Base-by-base conservation (phyloP, 192 early-diverging fungal species). In the Kappamyces sp. region DNA sequence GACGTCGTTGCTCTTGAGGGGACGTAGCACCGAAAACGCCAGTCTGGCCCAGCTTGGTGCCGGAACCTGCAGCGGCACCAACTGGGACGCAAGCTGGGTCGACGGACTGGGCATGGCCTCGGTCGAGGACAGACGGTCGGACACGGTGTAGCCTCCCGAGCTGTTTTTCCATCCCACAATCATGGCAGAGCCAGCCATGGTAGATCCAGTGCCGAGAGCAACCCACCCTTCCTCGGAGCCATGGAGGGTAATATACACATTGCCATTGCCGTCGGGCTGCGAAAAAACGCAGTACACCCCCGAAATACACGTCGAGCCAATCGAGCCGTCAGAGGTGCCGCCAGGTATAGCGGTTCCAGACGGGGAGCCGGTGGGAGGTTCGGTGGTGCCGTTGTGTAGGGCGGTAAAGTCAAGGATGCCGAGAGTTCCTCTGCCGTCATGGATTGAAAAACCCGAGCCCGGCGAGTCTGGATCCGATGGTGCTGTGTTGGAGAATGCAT, bases 81-180 rank as follows among this genome's bases (percentile, higher is more conserved):
- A 37, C 32, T 31, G 30, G 34, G 34, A 5, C 9, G 15, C 38
- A 30, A 35, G 15, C 7, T 11, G 22, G 32, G 34, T 31, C 14
- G 43, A 45, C 12, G 12, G 43, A 45, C 12, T 45, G 7, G 49
- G 58, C 12, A 34, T 6, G 46, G 2, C 5, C 38, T 60, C 30
- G 49, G 34, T 37, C 6, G 32, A 22, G 3, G 58, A 47, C 30
- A 37, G 39, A 39, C 58, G 40, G 49, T 29, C 58, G 14, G 63
- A 61, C 15, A 78, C 34, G 15, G 63, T 57, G 62, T 60, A 38
- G 9, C 53, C 71, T 5, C 47, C 55, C 11, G 61, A 63, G 33
- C 57, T 42, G 43, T 65, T 68, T 48, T 37, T 47, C 51, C 53
- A 74, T 4, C 55, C 67, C 32, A 75, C 47, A 47, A 64, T 59